Base-by-base conservation (phyloP, 1,284 basidiomycete genomes). In the Anthracocystis walkeri region DNA sequence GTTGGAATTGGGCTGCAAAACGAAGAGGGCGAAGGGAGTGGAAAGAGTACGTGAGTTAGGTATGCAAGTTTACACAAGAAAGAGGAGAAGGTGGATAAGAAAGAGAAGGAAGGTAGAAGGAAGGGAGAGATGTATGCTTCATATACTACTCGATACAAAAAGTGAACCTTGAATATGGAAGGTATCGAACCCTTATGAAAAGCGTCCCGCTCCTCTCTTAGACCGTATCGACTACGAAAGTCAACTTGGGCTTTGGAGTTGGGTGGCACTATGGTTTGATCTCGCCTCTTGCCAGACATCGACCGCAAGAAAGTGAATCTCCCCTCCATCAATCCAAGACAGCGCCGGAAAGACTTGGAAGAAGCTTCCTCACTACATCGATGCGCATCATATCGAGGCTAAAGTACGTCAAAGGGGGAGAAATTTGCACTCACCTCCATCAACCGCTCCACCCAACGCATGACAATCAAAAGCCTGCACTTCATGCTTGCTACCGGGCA, bases 401-500 rank as follows among this genome's bases (percentile, higher is more conserved):
- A 29, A n/a, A n/a, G n/a, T n/a, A n/a, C n/a, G n/a, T n/a, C n/a
- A n/a, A n/a, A n/a, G n/a, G n/a, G n/a, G n/a, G n/a, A n/a, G n/a
- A n/a, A n/a, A n/a, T n/a, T n/a, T n/a, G n/a, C n/a, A 74, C 65
- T 64, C 52, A 79, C 77, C 64, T 65, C 71, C 67, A 53, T 79
- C 74, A 10, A 73, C 65, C 42, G 67, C 65, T 5, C 81, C 75
- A 12, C 81, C 79, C 1, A 84, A 58, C 6, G 82, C 77, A 59
- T 84, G 82, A 52, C 75, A 81, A 57, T 84, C 82, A 31, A 84
- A 81, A 0, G 75, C 71, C 41, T 81, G 77, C n/a, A 84, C 77
- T 38, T 84, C 82, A 68, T 84, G 81, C 54, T 82, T 81, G 27
- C 80, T 77, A 0, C 79, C 80, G 2, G 82, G 82, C 80, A 83